Evolutionary conservation across 202 grass and related monocot species (phyloP).

Genomic region (Schoenoplectus triqueter): DNA sequence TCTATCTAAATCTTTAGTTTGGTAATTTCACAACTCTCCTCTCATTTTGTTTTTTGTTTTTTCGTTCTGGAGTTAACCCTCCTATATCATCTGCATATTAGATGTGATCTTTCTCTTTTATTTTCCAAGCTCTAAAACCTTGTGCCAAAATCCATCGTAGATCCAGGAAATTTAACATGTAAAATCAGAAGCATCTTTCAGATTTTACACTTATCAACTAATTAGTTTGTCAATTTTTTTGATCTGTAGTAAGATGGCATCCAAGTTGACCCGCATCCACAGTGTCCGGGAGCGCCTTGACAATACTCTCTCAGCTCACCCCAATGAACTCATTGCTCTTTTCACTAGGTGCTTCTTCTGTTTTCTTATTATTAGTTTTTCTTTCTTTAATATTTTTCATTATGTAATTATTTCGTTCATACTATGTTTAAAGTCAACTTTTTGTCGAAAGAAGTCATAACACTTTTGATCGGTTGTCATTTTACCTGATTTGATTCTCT

Average conservation of each 20-base stretch:
- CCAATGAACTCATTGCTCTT: conserved; percentile 84
- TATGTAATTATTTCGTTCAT: background rate
- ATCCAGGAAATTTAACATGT: conserved; percentile 9
- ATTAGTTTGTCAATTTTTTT: background rate
- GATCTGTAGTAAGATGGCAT: conserved; percentile 52
- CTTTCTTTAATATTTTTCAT: background rate
- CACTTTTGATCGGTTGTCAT: background rate
- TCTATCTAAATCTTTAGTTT: conserved; percentile 11
- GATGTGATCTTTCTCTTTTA: background rate
- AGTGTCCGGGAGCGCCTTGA: conserved; percentile 68
- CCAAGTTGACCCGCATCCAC: conserved; percentile 78
- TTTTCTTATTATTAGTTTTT: background rate
- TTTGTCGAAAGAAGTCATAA: background rate
- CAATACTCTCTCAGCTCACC: conserved; percentile 77
- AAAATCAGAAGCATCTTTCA: conserved; percentile 21
- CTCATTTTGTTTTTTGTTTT: background rate
- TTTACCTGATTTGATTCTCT: background rate
- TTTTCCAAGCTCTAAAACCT: conserved; percentile 22
- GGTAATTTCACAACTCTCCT: conserved; percentile 10
- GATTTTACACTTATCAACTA: background rate
- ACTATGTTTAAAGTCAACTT: too few species aligned
- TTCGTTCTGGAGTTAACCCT: background rate
- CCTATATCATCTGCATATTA: background rate
- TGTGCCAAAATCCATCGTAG: conserved; percentile 7
- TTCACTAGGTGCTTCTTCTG: conserved; percentile 60